Conservation (phyloP, 495 filamentous ascomycete species). For the Podospora fimiseda region DNA sequence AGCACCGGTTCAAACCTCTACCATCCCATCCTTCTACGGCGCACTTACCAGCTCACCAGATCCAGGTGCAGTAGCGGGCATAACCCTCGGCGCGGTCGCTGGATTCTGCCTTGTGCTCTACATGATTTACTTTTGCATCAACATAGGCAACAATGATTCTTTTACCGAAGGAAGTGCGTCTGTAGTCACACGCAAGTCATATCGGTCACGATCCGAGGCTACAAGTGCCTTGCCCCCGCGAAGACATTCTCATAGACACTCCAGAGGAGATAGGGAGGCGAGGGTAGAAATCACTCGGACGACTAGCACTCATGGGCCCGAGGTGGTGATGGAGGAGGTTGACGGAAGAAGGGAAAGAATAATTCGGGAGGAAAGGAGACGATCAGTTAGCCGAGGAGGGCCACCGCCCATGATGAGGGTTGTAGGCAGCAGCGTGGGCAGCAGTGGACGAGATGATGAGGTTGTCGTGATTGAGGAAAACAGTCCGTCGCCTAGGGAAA, state of each 20-base stretch:
- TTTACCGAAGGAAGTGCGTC: constrained; percentile 29
- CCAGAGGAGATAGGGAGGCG: constrained; percentile 13
- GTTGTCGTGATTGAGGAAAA: constrained; percentile 44
- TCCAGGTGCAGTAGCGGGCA: constrained; percentile 73
- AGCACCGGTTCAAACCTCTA: constrained; percentile 10
- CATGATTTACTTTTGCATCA: constrained; percentile 63
- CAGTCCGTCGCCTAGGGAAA: constrained; percentile 21
- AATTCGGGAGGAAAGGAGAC: constrained; percentile 31
- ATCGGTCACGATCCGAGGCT: constrained; percentile 15
- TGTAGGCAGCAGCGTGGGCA: constrained; percentile 6
- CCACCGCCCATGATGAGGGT: constrained; percentile 19
- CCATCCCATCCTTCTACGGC: constrained; percentile 64
- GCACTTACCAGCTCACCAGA: constrained; percentile 31
- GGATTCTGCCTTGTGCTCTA: constrained; percentile 74
- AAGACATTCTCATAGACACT: background rate
- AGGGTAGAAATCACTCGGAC: constrained; percentile 34
- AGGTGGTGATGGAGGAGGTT: constrained; percentile 26
- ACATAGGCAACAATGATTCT: constrained; percentile 32
- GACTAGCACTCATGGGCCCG: constrained; percentile 11
- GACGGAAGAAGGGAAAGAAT: constrained; percentile 25
- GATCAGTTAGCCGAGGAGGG: constrained; percentile 13
- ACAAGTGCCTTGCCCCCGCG: constrained; percentile 11
- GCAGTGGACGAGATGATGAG: constrained; percentile 29
- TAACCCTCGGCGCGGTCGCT: constrained; percentile 74
- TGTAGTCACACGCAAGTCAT: constrained; percentile 25